Conservation (phyloP, 2,329 filamentous ascomycete species). For the Phyllosticta citribraziliensis region DNA sequence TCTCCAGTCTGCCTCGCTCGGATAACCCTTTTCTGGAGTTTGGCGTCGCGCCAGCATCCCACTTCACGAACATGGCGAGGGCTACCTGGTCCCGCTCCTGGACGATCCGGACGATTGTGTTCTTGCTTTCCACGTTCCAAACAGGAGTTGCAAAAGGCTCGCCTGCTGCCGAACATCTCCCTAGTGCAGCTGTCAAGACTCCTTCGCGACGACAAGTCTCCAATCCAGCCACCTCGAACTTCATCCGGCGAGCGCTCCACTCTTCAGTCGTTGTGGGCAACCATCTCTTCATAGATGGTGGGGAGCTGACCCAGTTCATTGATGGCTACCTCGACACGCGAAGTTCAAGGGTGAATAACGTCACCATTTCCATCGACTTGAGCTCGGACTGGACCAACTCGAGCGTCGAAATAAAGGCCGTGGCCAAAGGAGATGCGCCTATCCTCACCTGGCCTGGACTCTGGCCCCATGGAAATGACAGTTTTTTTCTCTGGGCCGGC, state of each 20-base stretch:
- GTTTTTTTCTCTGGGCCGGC: conserved; percentile 3
- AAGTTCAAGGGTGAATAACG: not conserved
- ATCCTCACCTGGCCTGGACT: not conserved
- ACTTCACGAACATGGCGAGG: too few relatives aligned
- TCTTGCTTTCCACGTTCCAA: too few relatives aligned
- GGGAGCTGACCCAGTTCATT: not conserved
- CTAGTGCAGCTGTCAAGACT: too few relatives aligned
- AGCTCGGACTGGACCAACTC: conserved; percentile 2
- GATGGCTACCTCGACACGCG: not conserved
- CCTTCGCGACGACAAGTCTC: not conserved
- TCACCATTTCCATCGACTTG: conserved; percentile 1
- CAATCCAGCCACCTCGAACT: not conserved
- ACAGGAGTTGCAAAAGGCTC: too few relatives aligned
- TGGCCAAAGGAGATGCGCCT: not conserved
- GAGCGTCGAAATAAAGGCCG: not conserved
- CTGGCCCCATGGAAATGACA: not conserved
- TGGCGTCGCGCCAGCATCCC: too few relatives aligned
- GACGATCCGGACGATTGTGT: too few relatives aligned
- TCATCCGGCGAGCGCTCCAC: not conserved
- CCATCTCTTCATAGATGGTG: conserved; percentile 2
- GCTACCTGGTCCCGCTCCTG: too few relatives aligned
- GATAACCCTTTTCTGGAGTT: too few relatives aligned
- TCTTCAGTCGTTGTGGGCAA: not conserved
- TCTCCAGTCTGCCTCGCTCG: too few relatives aligned
- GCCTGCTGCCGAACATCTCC: too few relatives aligned